Evolutionary conservation across 2,329 filamentous ascomycete genomes (phyloP).

Genomic region (Paracoccidioides brasiliensis): DNA sequence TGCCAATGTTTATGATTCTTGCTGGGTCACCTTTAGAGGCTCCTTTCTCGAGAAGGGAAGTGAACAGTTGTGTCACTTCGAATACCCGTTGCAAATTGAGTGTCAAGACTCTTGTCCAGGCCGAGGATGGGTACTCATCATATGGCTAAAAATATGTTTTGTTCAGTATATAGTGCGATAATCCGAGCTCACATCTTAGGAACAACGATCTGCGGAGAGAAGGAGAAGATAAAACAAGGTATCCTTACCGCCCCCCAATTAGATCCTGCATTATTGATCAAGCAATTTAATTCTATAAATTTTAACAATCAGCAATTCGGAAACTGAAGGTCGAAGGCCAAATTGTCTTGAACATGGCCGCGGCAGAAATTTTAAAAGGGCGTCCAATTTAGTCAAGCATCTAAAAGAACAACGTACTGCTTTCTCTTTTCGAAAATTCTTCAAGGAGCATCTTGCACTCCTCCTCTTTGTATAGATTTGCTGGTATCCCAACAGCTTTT

Average conservation of each 20-base stretch:
- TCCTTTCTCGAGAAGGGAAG: slow-evolving; percentile 35
- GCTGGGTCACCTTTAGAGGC: slow-evolving; percentile 32
- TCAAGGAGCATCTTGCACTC: slow-evolving; percentile 36
- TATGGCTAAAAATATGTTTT: slow-evolving; percentile 28
- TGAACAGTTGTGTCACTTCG: slow-evolving; percentile 35
- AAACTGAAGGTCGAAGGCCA: slow-evolving; percentile 17
- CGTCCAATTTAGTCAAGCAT: neutral
- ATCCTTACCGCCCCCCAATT: slow-evolving; percentile 36
- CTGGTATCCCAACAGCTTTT: slow-evolving; percentile 38
- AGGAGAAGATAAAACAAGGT: neutral
- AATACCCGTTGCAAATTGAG: slow-evolving; percentile 44
- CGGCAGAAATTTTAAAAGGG: neutral
- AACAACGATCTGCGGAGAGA: neutral
- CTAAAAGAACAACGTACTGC: slow-evolving; percentile 40
- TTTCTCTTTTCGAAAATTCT: slow-evolving; percentile 36
- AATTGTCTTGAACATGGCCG: slow-evolving; percentile 22
- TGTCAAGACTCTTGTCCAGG: slow-evolving; percentile 45
- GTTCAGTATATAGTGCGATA: neutral
- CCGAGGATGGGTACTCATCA: slow-evolving; percentile 44
- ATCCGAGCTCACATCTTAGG: neutral
- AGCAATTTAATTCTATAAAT: slow-evolving; percentile 32
- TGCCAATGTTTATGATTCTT: slow-evolving; percentile 42
- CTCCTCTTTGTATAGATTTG: slow-evolving; percentile 40
- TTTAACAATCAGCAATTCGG: slow-evolving; percentile 17
- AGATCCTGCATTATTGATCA: slow-evolving; percentile 42